phyloP scores from a whole-genome alignment of 2,329 filamentous ascomycete genomes.

The Xylariaceae sp. region DNA sequence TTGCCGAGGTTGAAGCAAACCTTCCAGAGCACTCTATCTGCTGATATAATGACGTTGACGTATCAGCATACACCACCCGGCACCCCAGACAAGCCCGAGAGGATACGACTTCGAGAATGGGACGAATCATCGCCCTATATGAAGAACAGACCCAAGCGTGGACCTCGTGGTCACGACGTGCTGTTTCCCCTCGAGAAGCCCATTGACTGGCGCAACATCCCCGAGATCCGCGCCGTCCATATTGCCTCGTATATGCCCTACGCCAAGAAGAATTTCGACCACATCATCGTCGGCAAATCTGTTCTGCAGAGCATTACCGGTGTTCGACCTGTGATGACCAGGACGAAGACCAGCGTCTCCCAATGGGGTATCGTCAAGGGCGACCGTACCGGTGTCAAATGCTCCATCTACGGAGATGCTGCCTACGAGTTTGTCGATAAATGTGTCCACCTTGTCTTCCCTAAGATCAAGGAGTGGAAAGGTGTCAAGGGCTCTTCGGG shows the following conservation, averaged over 20 bases:
- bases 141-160: conserved; percentile 82
- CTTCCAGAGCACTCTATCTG: conserved; percentile 79
- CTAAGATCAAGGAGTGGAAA: conserved; percentile 93
- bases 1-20: conserved; percentile 85
- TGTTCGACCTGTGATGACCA: conserved; percentile 67
- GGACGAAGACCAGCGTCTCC: conserved; percentile 66
- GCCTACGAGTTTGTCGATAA: conserved; percentile 92
- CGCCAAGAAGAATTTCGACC: conserved; percentile 67
- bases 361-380: conserved; percentile 73
- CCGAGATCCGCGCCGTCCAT: conserved; percentile 75
- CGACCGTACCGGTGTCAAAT: conserved; percentile 72
- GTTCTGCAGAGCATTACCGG: conserved; percentile 84
- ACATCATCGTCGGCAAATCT: conserved; percentile 80
- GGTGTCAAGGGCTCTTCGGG: conserved; percentile 68
- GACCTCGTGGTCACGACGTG: conserved; percentile 74
- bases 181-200: conserved; percentile 70
- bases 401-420: conserved; percentile 71
- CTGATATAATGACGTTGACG: conserved; percentile 83
- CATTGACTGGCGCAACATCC: conserved; percentile 80
- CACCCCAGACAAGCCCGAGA: conserved; percentile 49
- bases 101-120: conserved; percentile 77
- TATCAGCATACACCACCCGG: conserved; percentile 86
- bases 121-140: conserved; percentile 90
- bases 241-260: conserved; percentile 73
- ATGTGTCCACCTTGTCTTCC: conserved; percentile 83